These are phyloP conservation scores for Fusarium sp. DNA, from an alignment of 2,329 filamentous ascomycete species.

Conservation along the genomic window DNA sequence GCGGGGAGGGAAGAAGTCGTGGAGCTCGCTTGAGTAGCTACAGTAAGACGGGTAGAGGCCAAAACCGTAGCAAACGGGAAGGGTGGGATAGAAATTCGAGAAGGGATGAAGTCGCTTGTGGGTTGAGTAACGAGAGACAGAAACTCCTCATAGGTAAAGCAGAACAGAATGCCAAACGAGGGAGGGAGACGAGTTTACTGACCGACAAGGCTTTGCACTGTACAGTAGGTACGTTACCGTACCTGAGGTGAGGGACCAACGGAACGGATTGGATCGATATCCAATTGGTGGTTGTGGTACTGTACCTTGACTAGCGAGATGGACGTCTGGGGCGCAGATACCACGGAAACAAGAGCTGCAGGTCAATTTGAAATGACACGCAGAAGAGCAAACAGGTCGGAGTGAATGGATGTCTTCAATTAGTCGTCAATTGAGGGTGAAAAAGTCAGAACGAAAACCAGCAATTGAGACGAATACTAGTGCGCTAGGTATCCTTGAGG, in stretches of 20 bases:
- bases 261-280: conserved; percentile 24
- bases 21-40: conserved; percentile 28
- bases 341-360: conserved; percentile 23
- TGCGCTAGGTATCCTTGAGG: conserved; percentile 10
- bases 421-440: conserved; percentile 1
- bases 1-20: conserved; percentile 41
- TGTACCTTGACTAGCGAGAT: conserved; percentile 24
- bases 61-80: conserved; percentile 9
- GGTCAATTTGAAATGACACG: conserved; percentile 9
- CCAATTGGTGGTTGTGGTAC: conserved; percentile 30
- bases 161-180: conserved; percentile 27
- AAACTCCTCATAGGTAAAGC: conserved; percentile 13
- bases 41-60: conserved; percentile 13
- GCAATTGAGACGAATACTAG: neutral
- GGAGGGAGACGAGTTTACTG: conserved; percentile 36
- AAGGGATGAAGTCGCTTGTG: conserved; percentile 22
- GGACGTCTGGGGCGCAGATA: conserved; percentile 22
- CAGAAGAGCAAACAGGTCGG: conserved; percentile 1
- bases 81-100: conserved; percentile 1
- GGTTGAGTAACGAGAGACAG: conserved; percentile 26
- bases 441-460: neutral
- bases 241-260: conserved; percentile 30
- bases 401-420: conserved; percentile 21
- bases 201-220: conserved; percentile 36
- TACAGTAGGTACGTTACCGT: conserved; percentile 20